These are phyloP conservation scores for Clonostachys sp. DNA, from an alignment of 2,329 filamentous ascomycete species.

Conservation along the genomic window DNA sequence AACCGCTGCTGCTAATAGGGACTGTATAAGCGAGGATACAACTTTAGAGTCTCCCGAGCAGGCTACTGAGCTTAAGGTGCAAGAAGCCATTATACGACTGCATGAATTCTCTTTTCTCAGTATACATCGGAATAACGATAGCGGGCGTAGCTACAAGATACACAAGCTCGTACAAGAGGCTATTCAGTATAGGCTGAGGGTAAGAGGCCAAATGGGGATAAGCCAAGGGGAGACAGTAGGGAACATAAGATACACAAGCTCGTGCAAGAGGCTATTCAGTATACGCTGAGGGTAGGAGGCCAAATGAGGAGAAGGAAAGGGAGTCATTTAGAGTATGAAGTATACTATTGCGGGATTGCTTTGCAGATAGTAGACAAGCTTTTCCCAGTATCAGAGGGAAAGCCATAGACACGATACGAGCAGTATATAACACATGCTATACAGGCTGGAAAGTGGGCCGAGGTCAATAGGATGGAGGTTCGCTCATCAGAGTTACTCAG, in stretches of 20 bases:
- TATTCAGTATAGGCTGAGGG: constrained; percentile 8
- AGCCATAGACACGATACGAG: constrained; percentile 14
- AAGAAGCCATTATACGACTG: constrained; percentile 15
- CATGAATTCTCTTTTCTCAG: constrained; percentile 25
- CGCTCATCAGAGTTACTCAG: constrained; percentile 6
- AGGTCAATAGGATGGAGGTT: constrained; percentile 7
- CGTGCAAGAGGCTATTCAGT: constrained; percentile 17
- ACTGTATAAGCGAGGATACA: background rate
- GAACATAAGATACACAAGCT: constrained; percentile 19
- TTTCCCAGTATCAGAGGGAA: constrained; percentile 9
- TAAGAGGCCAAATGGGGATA: background rate
- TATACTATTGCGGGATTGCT: constrained; percentile 13
- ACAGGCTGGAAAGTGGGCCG: constrained; percentile 13
- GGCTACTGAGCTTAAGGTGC: constrained; percentile 2
- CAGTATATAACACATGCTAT: constrained; percentile 19
- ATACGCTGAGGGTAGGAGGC: constrained; percentile 5
- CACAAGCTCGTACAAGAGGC: constrained; percentile 23
- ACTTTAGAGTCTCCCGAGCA: background rate
- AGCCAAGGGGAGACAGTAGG: background rate
- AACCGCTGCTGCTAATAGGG: constrained; percentile 5
- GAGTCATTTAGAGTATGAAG: background rate
- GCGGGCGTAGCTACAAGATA: constrained; percentile 15
- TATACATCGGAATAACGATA: background rate
- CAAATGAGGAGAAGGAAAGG: background rate
- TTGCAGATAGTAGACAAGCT: constrained; percentile 9